These are phyloP conservation scores for Adansonia gregorii DNA, from an alignment of 441 rosid genomes.

Conservation along the genomic window DNA sequence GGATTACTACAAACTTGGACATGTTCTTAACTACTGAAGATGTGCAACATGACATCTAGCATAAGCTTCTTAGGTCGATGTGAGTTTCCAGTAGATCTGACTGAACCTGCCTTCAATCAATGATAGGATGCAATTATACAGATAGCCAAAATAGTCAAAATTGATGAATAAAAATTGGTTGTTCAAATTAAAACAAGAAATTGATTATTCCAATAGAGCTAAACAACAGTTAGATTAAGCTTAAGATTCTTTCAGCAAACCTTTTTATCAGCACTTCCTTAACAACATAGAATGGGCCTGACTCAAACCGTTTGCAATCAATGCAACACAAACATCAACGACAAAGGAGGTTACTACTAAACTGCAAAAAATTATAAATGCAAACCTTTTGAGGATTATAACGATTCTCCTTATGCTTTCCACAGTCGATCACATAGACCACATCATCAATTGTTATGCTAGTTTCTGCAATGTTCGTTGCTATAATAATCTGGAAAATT, in stretches of 20 bases:
- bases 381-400: conserved; percentile 90
- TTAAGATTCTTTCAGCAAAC: neutral
- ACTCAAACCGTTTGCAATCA: conserved; percentile 16
- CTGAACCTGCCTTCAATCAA: neutral
- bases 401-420: conserved; percentile 94
- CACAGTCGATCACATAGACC: conserved; percentile 89
- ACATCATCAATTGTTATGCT: conserved; percentile 96
- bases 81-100: neutral
- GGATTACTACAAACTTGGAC: neutral
- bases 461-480: conserved; percentile 97
- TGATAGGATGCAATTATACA: neutral
- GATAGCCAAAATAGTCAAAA: neutral
- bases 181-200: neutral
- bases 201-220: neutral
- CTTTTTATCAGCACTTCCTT: neutral
- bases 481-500: conserved; percentile 70
- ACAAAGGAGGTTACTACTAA: neutral
- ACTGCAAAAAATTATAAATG: neutral
- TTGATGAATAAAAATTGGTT: neutral
- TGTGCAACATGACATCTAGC: neutral
- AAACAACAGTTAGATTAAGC: neutral
- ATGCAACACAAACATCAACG: conserved; percentile 28
- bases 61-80: neutral
- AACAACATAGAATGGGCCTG: neutral
- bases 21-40: conserved; percentile 10